Percentiles rank a stretch among this genome's conserved stretches.
These are phyloP conservation scores for Gautieria morchelliformis DNA, from an alignment of 768 basidiomycete species.

Conservation along the genomic window DNA sequence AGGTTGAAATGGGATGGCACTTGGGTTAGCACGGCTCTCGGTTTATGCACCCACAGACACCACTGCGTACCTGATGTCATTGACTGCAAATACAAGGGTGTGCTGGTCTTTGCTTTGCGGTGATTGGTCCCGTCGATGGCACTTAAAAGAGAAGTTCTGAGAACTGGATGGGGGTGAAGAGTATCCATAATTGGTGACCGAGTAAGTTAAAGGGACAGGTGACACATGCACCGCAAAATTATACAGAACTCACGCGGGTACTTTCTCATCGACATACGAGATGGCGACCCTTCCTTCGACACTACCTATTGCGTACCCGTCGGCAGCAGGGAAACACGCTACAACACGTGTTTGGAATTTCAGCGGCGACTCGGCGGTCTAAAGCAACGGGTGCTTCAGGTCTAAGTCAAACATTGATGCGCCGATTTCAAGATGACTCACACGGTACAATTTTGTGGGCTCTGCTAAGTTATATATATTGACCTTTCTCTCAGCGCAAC, in stretches of 20 bases:
- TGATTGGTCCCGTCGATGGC: conserved; percentile 30
- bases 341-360: conserved; percentile 28
- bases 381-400: no score
- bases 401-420: background rate
- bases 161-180: conserved; percentile 17
- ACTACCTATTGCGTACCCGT: conserved; percentile 21
- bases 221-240: background rate
- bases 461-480: conserved; percentile 30
- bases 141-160: conserved; percentile 52
- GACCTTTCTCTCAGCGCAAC: conserved; percentile 34
- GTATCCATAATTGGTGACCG: conserved; percentile 2
- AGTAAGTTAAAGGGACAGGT: background rate
- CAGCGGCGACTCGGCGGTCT: conserved; percentile 25
- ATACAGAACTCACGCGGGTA: background rate
- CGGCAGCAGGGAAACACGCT: conserved; percentile 18
- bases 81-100: conserved; percentile 45
- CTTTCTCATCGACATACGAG: conserved; percentile 25
- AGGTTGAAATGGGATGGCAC: background rate
- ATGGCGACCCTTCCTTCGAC: conserved; percentile 33
- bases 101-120: conserved; percentile 25
- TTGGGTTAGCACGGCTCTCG: background rate
- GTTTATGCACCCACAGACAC: background rate
- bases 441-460: conserved; percentile 25
- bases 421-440: conserved; percentile 12
- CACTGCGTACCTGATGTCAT: conserved; percentile 30